Percentiles rank a stretch among this genome's conserved stretches.
Conservation (phyloP, 176 grass and related monocot species). For the Zizania latifolia region DNA sequence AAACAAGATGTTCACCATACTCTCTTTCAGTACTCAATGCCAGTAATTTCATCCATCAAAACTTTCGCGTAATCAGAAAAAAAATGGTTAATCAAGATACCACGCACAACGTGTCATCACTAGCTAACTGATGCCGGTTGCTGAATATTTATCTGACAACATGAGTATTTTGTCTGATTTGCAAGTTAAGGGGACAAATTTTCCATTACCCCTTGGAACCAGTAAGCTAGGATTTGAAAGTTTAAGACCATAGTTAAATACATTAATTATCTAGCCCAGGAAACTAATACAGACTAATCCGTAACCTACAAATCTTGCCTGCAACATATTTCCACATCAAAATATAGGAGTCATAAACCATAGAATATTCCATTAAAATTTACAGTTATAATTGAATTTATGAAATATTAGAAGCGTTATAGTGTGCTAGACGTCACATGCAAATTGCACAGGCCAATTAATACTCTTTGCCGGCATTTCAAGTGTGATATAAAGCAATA, state of each 20-base stretch:
- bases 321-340: not conserved
- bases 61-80: not conserved
- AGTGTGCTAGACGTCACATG: not conserved
- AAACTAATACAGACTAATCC: not conserved
- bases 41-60: not conserved
- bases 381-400: not conserved
- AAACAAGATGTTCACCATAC: not conserved
- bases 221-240: not conserved
- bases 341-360: not conserved
- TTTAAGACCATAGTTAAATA: not conserved
- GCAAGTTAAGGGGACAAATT: not conserved
- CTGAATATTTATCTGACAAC: not conserved
- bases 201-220: not conserved
- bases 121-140: not conserved
- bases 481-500: not conserved
- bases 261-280: no score
- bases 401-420: not conserved
- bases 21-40: not conserved
- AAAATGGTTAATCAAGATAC: not conserved
- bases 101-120: not conserved
- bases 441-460: not conserved
- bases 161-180: not conserved
- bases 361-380: not conserved
- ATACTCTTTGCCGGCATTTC: not conserved
- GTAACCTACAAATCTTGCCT: not conserved